Evolutionary conservation across 2,329 filamentous ascomycete genomes (phyloP).

Genomic region (Alternaria panax): DNA sequence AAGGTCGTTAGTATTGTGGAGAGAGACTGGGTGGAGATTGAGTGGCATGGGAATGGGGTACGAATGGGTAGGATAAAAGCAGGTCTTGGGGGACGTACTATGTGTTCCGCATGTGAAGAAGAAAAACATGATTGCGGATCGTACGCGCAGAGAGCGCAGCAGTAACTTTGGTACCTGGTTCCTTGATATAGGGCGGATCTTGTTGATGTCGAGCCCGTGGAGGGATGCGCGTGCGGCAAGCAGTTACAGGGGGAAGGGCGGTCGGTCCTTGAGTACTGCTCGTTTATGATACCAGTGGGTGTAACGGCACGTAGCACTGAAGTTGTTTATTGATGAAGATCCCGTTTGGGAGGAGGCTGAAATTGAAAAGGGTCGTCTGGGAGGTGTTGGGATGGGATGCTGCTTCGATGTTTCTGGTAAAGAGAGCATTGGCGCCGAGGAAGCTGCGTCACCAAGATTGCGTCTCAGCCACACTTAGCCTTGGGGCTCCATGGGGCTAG

Average conservation of each 20-base stretch:
- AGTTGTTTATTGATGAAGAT: not conserved
- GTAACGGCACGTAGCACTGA: not conserved
- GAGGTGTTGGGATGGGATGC: not conserved
- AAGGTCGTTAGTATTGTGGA: slow-evolving; percentile 2
- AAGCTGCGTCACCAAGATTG: slow-evolving; percentile 15
- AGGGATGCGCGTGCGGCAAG: slow-evolving; percentile 1
- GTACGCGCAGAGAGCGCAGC: slow-evolving; percentile 4
- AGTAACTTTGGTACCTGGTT: not conserved
- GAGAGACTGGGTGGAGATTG: too few relatives aligned
- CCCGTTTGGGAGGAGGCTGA: not conserved
- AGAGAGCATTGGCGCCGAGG: slow-evolving; percentile 14
- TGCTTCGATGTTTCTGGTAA: not conserved
- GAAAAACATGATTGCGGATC: slow-evolving; percentile 51
- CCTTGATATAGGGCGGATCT: not conserved
- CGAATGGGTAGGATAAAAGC: not conserved
- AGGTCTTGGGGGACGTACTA: slow-evolving; percentile 43
- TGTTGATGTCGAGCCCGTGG: not conserved
- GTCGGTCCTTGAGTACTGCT: not conserved
- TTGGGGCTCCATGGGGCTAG: not conserved
- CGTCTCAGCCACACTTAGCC: slow-evolving; percentile 17
- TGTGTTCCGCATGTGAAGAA: slow-evolving; percentile 61
- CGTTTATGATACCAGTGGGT: not conserved
- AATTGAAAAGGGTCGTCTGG: not conserved
- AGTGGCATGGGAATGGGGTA: not conserved
- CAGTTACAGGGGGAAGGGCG: not conserved